Evolutionary conservation across 2,329 filamentous ascomycete species (phyloP), one percentile per base, ranked within the genome.

Genomic region (Rhinocladiella similis): DNA sequence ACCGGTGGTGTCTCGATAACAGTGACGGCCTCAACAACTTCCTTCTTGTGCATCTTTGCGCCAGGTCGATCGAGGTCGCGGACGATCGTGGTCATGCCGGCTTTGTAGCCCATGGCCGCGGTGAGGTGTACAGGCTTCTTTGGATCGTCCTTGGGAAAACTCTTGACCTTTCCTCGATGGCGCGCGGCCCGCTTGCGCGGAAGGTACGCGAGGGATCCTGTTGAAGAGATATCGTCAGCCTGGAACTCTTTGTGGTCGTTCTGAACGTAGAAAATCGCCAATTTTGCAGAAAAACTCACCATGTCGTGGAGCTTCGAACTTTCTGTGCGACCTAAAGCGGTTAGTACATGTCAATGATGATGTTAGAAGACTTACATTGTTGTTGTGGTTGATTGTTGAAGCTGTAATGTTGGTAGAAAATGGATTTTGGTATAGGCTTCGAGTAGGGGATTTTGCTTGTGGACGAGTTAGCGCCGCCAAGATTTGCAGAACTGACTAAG

Each of bases 91-190:
- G 91, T 97, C 94, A 99, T 99, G 79, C 94, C 94, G 77, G 94
- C 94, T 91, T 99, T 99, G 88, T 99, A 99, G 78, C 94, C 94
- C 88, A 97, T 92, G 74, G 91, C 82, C 74, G 94, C 94, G 66
- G 94, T 99, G 73, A 99, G 87, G 86, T 99, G 94, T 79, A 97
- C 91, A 73, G 92, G 90, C 88, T 97, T 96, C 90, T 97, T 97
- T 75, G 91, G 83, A 85, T 99, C 92, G 90, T 99, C 94, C 89
- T 97, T 97, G 76, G 94, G 94, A 88, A 99, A 99, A 81, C 91
- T 91, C 91, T 97, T 97, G 77, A 97, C 93, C 86, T 96, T 96
- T 79, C 93, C 93, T 72, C 93, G 84, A 82, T 97, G 92, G 74
- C 92, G 86, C 78, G 91, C 85, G 73, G 91, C 91, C 76, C 93